Evolutionary conservation across 148 eudicot species (phyloP), one percentile per base, ranked within the genome.

Genomic region (Rhododendron griersonianum): DNA sequence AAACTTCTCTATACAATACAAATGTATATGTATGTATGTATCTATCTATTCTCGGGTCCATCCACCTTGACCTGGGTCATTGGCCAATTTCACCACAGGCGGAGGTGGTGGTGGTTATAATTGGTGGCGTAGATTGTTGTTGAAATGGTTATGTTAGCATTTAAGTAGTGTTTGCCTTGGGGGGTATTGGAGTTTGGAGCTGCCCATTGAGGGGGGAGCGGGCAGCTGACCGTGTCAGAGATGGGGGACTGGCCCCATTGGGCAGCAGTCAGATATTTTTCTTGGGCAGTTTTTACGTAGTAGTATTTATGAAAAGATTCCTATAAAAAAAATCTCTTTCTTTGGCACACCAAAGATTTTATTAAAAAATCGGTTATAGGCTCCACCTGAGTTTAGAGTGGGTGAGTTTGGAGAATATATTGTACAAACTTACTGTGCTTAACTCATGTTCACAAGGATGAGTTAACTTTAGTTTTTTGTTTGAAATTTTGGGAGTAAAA

Each of bases 261-360:
- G 91, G 87, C 89, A 86, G 85, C n/a, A 76, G 83, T 76, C 83
- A 90, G 91, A 90, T 90, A 90, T 81, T 90, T 90, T 90, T 44
- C 44, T 21, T 83, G 89, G 88, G 89, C 85, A 81, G 82, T 65
- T 67, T 48, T 16, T 7, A 48, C 28, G 53, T 82, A 30, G 48
- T 28, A 30, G 11, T 74, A 5, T 11, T 74, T 21, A 4, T 35
- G 16, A 69, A 28, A 71, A 25, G 74, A 67, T 67, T 63, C 28
- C 11, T 23, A 8, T 7, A 8, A 23, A 53, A 13, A 47, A 19
- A 19, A 33, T 59, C 65, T 59, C n/a, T 5, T 59, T 55, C 19
- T 55, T 55, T 55, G 61, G 61, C 16, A 55, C 61, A 55, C n/a
- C 65, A 21, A 59, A 59, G 23, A 59, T 59, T 5, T 21, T 59